phyloP scores from a whole-genome alignment of 2,329 filamentous ascomycete genomes.

The Venturia effusa region DNA sequence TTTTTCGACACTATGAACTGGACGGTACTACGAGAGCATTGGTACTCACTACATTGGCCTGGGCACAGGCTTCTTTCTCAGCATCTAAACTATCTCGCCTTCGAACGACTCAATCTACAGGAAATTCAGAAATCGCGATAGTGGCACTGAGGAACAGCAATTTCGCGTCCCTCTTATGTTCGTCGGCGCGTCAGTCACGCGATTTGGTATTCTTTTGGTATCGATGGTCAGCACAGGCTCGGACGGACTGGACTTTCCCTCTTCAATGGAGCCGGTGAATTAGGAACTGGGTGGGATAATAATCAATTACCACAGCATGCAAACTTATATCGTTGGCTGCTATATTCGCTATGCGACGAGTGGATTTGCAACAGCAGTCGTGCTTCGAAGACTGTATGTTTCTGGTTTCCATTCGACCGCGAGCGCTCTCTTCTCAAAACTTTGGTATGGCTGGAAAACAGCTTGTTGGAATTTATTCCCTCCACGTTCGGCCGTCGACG shows the following conservation, averaged over 20 bases:
- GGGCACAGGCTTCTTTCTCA: constrained; percentile 48
- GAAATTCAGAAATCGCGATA: constrained; percentile 34
- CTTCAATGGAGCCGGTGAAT: constrained; percentile 42
- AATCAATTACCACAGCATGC: constrained; percentile 31
- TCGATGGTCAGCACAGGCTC: constrained; percentile 43
- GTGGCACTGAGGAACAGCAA: constrained; percentile 38
- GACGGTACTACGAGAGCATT: constrained; percentile 42
- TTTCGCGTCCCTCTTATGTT: constrained; percentile 51
- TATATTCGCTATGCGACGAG: constrained; percentile 35
- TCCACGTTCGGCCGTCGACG: constrained; percentile 30
- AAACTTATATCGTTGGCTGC: constrained; percentile 34
- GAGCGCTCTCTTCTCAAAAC: constrained; percentile 26
- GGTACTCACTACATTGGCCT: constrained; percentile 54
- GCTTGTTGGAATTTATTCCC: constrained; percentile 26
- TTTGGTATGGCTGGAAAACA: constrained; percentile 32
- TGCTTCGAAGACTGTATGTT: constrained; percentile 26
- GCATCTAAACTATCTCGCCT: constrained; percentile 31
- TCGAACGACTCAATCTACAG: constrained; percentile 42
- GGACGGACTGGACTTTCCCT: constrained; percentile 43
- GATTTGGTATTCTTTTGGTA: constrained; percentile 46
- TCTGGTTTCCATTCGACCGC: constrained; percentile 36
- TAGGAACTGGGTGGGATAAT: constrained; percentile 39
- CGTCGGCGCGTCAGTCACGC: constrained; percentile 40
- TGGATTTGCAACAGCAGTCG: constrained; percentile 32
- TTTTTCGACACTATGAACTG: constrained; percentile 47